Evolutionary conservation across 179 eudicot genomes (phyloP).

Genomic region (Carnegiea gigantea): DNA sequence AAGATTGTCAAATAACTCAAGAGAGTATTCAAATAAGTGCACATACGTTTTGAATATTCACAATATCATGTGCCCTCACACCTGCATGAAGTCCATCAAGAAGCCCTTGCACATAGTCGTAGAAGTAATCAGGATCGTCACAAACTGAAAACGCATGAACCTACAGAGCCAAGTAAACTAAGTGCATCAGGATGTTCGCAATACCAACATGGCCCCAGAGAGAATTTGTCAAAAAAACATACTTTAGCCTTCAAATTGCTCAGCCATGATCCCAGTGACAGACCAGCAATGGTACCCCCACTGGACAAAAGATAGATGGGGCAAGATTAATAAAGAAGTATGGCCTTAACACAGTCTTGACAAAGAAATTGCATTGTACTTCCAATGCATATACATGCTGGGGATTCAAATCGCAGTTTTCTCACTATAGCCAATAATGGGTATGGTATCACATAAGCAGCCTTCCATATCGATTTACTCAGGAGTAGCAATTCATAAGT

Average conservation of each 20-base stretch:
- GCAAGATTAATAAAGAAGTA: constrained; percentile 9
- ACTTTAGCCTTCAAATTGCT: constrained; percentile 85
- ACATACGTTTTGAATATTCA: constrained; percentile 58
- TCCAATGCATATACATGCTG: too few relatives aligned
- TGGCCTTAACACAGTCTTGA: background rate
- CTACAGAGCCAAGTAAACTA: constrained; percentile 35
- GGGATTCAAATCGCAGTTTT: background rate
- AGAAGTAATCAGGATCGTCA: constrained; percentile 94
- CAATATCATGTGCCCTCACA: constrained; percentile 57
- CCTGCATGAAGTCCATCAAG: constrained; percentile 66
- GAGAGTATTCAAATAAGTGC: background rate
- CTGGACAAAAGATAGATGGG: constrained; percentile 33
- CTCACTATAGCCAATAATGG: too few relatives aligned
- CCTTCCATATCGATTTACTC: background rate
- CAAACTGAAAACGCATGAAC: constrained; percentile 88
- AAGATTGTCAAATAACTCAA: too few relatives aligned
- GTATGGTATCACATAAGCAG: background rate
- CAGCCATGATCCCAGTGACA: constrained; percentile 76
- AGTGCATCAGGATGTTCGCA: constrained; percentile 11
- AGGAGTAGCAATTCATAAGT: background rate
- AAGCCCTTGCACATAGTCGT: constrained; percentile 62
- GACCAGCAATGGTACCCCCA: constrained; percentile 94
- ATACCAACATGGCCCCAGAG: constrained; percentile 5
- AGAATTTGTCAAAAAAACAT: constrained; percentile 20
- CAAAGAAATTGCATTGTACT: too few relatives aligned